Evolutionary conservation across 208 protist species (phyloP), one percentile per base, ranked within the genome.

Genomic region (Trypanosoma mega): DNA sequence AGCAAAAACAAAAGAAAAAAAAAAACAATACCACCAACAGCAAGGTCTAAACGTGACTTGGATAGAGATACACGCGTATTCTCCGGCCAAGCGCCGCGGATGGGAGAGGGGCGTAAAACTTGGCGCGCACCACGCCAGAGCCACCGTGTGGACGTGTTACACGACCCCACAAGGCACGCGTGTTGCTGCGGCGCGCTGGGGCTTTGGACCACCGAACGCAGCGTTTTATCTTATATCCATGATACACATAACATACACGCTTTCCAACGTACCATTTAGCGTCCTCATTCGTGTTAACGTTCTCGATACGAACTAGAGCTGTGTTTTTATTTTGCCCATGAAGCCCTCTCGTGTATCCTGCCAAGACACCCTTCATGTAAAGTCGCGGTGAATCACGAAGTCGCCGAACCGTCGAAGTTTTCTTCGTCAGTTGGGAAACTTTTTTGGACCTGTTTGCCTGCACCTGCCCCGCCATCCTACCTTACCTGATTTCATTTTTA

Each of bases 221-320:
- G 24, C 82, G 82, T 78, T 90, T 89, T 53, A 96, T 85, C 67
- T 92, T 95, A 61, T 97, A 75, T 52, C 92, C 97, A 68, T 97
- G 93, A 88, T 99, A 99, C 30, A 99, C 87, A 82, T 98, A 99
- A 66, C 88, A 97, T 50, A 98, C 84, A 58, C 92, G 84, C 92
- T 99, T 99, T 62, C 98, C 98, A n/a, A 98, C 63, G 82, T 99
- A 99, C 85, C 93, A 99, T 23, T 77, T 56, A 48, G 97, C 83
- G 41, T 98, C 97, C 45, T 97, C 80, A 63, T 82, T 89, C 59
- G 80, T 93, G 67, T 96, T 88, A 34, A 98, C 96, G 73, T 98
- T 97, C 75, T 99, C 96, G 58, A 99, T 76, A 74, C 90, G 94
- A 27, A 98, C 43, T 41, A 99, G 82, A 12, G 93, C 88, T 23